Conservation (phyloP, 306 rosid species). For the Acacia crassicarpa region DNA sequence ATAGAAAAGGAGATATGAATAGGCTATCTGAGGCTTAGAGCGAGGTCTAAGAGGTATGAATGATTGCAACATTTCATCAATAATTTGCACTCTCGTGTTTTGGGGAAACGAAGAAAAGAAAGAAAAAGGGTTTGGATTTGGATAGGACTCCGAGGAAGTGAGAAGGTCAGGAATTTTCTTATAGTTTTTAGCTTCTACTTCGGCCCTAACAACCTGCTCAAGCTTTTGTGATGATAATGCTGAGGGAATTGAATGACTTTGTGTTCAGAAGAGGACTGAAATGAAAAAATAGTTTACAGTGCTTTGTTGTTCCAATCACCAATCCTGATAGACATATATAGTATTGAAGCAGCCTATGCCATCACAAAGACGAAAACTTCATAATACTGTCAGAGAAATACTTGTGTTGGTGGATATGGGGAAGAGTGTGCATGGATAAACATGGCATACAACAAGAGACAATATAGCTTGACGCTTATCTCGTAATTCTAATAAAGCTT, state of each 20-base stretch:
- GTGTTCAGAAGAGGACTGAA: conserved; percentile 28
- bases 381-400: conserved; percentile 5
- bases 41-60: conserved; percentile 55
- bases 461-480: background rate
- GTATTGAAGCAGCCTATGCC: conserved; percentile 12
- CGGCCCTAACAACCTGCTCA: conserved; percentile 48
- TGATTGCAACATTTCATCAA: conserved; percentile 69
- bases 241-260: conserved; percentile 30
- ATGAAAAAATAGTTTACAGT: conserved; percentile 27
- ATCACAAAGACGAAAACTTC: conserved; percentile 26
- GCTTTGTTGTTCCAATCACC: conserved; percentile 37
- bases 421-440: background rate
- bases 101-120: conserved; percentile 60
- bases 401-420: conserved; percentile 1
- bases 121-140: conserved; percentile 74
- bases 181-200: conserved; percentile 62
- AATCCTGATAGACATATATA: conserved; percentile 24
- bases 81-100: conserved; percentile 43
- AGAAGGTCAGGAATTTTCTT: conserved; percentile 62
- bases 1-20: conserved; percentile 50
- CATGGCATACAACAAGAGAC: background rate
- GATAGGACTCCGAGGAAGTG: conserved; percentile 41
- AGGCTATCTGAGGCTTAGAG: conserved; percentile 31
- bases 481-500: background rate
- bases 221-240: conserved; percentile 39